phyloP scores from a whole-genome alignment of 352 stramenopile genomes.

The Sclerospora graminicola region DNA sequence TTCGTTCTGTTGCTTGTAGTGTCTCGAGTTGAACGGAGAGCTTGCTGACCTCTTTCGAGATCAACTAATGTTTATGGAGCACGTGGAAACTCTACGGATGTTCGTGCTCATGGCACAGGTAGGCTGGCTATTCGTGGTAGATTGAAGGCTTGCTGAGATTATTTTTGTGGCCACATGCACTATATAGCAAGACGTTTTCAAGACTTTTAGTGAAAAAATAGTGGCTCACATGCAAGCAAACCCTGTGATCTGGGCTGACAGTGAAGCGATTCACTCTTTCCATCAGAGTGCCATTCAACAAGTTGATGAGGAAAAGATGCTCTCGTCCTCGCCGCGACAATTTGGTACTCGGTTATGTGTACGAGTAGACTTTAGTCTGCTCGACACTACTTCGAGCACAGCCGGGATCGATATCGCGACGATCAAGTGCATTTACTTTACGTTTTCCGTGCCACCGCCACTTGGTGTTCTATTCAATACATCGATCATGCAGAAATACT shows the following conservation, averaged over 20 bases:
- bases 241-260: constrained; percentile 45
- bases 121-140: neutral
- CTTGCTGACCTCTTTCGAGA: constrained; percentile 47
- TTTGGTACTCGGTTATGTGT: constrained; percentile 38
- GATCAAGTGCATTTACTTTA: constrained; percentile 48
- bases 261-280: constrained; percentile 39
- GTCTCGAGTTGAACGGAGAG: constrained; percentile 28
- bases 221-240: constrained; percentile 44
- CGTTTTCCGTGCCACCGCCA: constrained; percentile 35
- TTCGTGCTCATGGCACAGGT: constrained; percentile 76
- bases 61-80: constrained; percentile 36
- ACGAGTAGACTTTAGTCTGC: constrained; percentile 34
- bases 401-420: constrained; percentile 43
- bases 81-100: constrained; percentile 37
- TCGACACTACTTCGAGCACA: constrained; percentile 23
- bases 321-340: constrained; percentile 26
- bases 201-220: constrained; percentile 30
- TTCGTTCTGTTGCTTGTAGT: constrained; percentile 16
- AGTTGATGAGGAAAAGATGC: constrained; percentile 31
- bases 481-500: constrained; percentile 55
- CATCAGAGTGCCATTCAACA: constrained; percentile 44
- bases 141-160: neutral
- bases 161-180: neutral
- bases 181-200: constrained; percentile 61
- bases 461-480: constrained; percentile 52